Evolutionary conservation across 176 grass and related monocot species (phyloP).

Genomic region (Rhynchospora tenuis): DNA sequence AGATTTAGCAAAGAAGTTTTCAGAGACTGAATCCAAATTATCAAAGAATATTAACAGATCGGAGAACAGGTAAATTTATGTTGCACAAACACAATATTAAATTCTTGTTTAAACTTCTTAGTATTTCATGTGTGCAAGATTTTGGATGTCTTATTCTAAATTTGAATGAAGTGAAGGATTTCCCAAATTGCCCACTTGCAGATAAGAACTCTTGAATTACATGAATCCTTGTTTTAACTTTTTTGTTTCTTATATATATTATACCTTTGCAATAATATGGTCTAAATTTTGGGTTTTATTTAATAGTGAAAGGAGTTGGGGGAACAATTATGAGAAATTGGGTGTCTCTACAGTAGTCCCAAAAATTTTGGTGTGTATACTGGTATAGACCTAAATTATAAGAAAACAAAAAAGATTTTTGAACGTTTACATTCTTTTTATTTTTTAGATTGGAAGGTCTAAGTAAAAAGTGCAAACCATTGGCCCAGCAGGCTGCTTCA

Average conservation of each 20-base stretch:
- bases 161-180: not conserved
- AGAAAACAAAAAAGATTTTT: not conserved
- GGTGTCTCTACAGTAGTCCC: not conserved
- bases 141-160: not conserved
- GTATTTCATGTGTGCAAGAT: not conserved
- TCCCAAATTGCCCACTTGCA: not conserved
- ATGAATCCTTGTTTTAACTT: not conserved
- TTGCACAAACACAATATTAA: not conserved
- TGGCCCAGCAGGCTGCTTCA: conserved; percentile 47
- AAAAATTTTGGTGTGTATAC: not conserved
- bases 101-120: not conserved
- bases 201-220: not conserved
- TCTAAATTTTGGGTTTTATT: not conserved
- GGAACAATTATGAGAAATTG: not conserved
- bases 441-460: conserved; percentile 45
- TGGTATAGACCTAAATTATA: not conserved
- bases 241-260: not conserved
- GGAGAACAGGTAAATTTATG: conserved; percentile 41
- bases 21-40: conserved; percentile 50
- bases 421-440: conserved; percentile 27
- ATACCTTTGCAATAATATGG: not conserved
- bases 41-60: conserved; percentile 39
- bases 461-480: conserved; percentile 43
- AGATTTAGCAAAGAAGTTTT: conserved; percentile 63
- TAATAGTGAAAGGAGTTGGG: not conserved